A percentile compares a stretch with the other conserved stretches of the same genome.
Conservation (phyloP, 352 stramenopile species). For the Peronospora tabacina region DNA sequence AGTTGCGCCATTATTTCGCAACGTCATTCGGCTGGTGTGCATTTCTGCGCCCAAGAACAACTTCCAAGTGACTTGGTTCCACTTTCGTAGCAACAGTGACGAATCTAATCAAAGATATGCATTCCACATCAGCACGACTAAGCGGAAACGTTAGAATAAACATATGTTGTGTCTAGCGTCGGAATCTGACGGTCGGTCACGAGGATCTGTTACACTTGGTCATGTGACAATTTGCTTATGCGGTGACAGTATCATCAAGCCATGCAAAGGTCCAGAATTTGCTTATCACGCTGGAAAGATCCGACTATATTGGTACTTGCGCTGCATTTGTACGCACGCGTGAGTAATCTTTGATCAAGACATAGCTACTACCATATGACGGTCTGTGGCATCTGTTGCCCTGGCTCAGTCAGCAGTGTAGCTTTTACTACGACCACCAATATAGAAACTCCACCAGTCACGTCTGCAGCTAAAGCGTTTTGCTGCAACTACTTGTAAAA, state of each 20-base stretch:
- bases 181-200: slow-evolving; percentile 14
- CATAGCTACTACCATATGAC: slow-evolving; percentile 53
- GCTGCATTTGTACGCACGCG: slow-evolving; percentile 53
- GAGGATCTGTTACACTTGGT: slow-evolving; percentile 44
- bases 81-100: slow-evolving; percentile 9
- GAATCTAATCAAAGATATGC: slow-evolving; percentile 3
- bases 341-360: slow-evolving; percentile 33
- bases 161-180: slow-evolving; percentile 8
- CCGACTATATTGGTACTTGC: slow-evolving; percentile 72
- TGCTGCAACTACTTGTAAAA: too few relatives aligned
- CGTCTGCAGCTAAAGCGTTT: not conserved
- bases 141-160: slow-evolving; percentile 22
- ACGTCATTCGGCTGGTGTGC: too few relatives aligned
- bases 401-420: slow-evolving; percentile 41
- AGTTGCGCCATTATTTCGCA: too few relatives aligned
- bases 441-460: not conserved
- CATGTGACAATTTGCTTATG: slow-evolving; percentile 62
- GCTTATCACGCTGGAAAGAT: slow-evolving; percentile 53
- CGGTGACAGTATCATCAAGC: slow-evolving; percentile 21
- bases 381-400: slow-evolving; percentile 44
- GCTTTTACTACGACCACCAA: slow-evolving; percentile 23
- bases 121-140: slow-evolving; percentile 6
- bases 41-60: slow-evolving; percentile 7
- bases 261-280: slow-evolving; percentile 45
- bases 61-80: not conserved